Base-by-base conservation (phyloP, 192 early-diverging fungal genomes). In the Borealophlyctis nickersoniae region DNA sequence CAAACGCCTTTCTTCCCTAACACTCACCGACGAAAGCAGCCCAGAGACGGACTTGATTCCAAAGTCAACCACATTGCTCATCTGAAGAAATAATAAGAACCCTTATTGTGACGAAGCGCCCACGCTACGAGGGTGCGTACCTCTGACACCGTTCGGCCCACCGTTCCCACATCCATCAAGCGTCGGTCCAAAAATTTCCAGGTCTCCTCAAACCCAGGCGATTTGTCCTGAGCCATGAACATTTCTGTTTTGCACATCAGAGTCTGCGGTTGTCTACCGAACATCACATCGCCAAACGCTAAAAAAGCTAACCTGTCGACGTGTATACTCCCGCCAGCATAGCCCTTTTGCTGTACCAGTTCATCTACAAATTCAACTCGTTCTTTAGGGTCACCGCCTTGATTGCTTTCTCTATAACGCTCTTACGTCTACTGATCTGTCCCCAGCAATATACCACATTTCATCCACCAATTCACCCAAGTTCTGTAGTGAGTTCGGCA, bases 151-250 rank as follows among this genome's bases (percentile, higher is more conserved):
- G 71, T 76, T 22, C 62, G 52, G 27, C 86, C 90, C 16, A 90
- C 52, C 2, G 69, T 72, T 1, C 81, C 84, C 45, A 87, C 83
- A 50, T 92, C 86, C 52, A 81, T 71, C n/a, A 98, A 66, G 50
- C 91, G 84, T 32, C 86, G 71, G 52, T 95, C 85, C 52, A 98
- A 75, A 60, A 98, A 95, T 48, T 73, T 74, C 62, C 77, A 87
- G 0, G 95, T 95, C 27, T 84, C 88, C 14, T 66, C 69, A 69
- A 77, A 86, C 39, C 86, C 80, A 11, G 87, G 84, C 4, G 93
- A 92, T 35, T 74, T 72, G 63, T 98, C 95, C 68, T 91, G 89
- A 19, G 89, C 90, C 93, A 98, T 93, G 72, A 88, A 98, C 49
- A 98, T 70, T 72, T 98, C 93, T 86, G 35, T 11, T 13, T n/a